These are phyloP conservation scores for Pleomassaria siparia DNA, from an alignment of 2,329 filamentous ascomycete species.

Conservation along the genomic window DNA sequence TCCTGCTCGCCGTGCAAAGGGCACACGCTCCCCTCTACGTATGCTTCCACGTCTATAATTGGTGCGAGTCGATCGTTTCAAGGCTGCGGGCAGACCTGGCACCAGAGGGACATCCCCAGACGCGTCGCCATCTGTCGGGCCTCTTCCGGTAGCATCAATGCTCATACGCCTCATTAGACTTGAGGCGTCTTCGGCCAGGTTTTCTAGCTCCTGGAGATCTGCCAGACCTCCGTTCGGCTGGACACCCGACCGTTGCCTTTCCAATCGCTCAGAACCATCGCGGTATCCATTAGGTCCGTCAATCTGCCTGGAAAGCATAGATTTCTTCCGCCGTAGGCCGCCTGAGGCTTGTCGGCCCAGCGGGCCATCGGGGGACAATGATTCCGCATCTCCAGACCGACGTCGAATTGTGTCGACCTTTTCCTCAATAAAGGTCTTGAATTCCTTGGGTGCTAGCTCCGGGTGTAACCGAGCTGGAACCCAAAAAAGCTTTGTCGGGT, in stretches of 20 bases:
- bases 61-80: conserved; percentile 88
- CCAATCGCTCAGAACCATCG: conserved; percentile 80
- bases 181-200: conserved; percentile 77
- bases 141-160: conserved; percentile 51
- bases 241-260: conserved; percentile 66
- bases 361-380: conserved; percentile 60
- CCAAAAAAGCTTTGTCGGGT: conserved; percentile 89
- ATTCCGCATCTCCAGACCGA: conserved; percentile 69
- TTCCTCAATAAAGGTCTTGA: conserved; percentile 94
- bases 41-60: conserved; percentile 89
- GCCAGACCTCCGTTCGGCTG: conserved; percentile 54
- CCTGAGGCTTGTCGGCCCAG: conserved; percentile 57
- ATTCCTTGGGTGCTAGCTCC: conserved; percentile 91
- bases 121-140: conserved; percentile 45
- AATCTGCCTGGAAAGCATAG: conserved; percentile 91
- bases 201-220: conserved; percentile 70
- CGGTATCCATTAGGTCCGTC: conserved; percentile 75
- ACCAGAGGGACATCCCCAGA: conserved; percentile 78
- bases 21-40: conserved; percentile 72
- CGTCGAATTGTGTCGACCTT: conserved; percentile 87
- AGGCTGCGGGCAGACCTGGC: conserved; percentile 70
- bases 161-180: conserved; percentile 70
- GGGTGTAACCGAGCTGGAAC: conserved; percentile 93
- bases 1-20: conserved; percentile 71
- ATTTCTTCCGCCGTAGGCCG: conserved; percentile 82